Percentiles rank a stretch among this genome's conserved stretches.
Conservation (phyloP, 2,329 filamentous ascomycete species). For the Claviceps africana region DNA sequence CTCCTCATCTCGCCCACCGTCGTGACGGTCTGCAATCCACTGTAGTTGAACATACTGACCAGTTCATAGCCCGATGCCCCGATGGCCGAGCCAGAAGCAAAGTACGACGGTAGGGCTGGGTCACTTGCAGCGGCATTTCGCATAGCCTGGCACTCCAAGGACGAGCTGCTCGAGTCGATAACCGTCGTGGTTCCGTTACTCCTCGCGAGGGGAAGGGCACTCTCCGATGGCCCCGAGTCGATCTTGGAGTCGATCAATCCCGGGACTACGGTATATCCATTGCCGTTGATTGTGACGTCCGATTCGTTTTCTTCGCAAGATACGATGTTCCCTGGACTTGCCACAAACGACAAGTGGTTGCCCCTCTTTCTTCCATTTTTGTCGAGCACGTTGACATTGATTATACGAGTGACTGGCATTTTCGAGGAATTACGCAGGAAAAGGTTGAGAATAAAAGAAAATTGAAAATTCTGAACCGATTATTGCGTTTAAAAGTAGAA, state of each 20-base stretch:
- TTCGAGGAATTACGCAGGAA: too few relatives aligned
- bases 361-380: background rate
- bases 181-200: slow-evolving; percentile 7
- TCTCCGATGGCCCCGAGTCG: background rate
- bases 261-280: slow-evolving; percentile 7
- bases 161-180: slow-evolving; percentile 7
- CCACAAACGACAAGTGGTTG: slow-evolving; percentile 1
- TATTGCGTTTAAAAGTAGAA: too few relatives aligned
- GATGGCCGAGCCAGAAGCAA: slow-evolving; percentile 6
- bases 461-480: too few relatives aligned
- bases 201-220: background rate
- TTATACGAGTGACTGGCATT: slow-evolving; percentile 1
- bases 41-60: background rate
- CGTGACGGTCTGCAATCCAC: background rate
- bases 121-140: background rate
- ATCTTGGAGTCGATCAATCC: slow-evolving; percentile 9
- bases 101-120: slow-evolving; percentile 4
- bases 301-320: background rate
- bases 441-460: too few relatives aligned
- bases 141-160: slow-evolving; percentile 6
- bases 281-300: slow-evolving; percentile 21
- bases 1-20: slow-evolving; percentile 2
- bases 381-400: slow-evolving; percentile 3
- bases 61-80: background rate
- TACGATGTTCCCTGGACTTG: slow-evolving; percentile 6